A percentile compares a stretch with the other conserved stretches of the same genome.
These are phyloP conservation scores for Dactylellina drechsleri DNA, from an alignment of 2,329 filamentous ascomycete species.

Conservation along the genomic window DNA sequence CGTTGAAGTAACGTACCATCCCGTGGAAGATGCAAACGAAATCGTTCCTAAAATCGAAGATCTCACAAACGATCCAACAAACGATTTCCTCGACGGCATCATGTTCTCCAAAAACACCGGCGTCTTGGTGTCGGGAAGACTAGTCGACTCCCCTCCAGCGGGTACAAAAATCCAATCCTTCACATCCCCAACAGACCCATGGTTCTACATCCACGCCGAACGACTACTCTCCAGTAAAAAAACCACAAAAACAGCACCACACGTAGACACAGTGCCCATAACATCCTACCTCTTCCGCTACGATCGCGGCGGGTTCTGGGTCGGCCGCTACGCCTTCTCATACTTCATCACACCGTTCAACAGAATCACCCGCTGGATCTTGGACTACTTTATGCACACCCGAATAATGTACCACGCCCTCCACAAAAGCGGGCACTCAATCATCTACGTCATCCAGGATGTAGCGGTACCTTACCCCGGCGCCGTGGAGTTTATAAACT, in stretches of 20 bases:
- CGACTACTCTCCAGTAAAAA: constrained; percentile 63
- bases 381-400: constrained; percentile 73
- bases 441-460: constrained; percentile 59
- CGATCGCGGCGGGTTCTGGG: constrained; percentile 77
- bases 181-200: constrained; percentile 71
- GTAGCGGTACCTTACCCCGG: constrained; percentile 45
- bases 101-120: constrained; percentile 69
- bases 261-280: constrained; percentile 70
- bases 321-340: constrained; percentile 70
- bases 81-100: constrained; percentile 77
- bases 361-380: constrained; percentile 69
- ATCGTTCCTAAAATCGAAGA: constrained; percentile 66
- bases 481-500: constrained; percentile 58
- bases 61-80: constrained; percentile 63
- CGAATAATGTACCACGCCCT: constrained; percentile 73
- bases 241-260: constrained; percentile 53
- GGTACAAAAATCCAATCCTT: constrained; percentile 64
- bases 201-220: constrained; percentile 76
- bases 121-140: constrained; percentile 71
- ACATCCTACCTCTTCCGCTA: constrained; percentile 77
- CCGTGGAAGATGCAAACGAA: constrained; percentile 60
- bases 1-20: constrained; percentile 72
- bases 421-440: constrained; percentile 70
- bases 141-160: constrained; percentile 65
- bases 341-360: constrained; percentile 76